Evolutionary conservation across 192 early-diverging fungal genomes (phyloP), one percentile per base, ranked within the genome.

Genomic region (Gryganskiella cystojenkinii): DNA sequence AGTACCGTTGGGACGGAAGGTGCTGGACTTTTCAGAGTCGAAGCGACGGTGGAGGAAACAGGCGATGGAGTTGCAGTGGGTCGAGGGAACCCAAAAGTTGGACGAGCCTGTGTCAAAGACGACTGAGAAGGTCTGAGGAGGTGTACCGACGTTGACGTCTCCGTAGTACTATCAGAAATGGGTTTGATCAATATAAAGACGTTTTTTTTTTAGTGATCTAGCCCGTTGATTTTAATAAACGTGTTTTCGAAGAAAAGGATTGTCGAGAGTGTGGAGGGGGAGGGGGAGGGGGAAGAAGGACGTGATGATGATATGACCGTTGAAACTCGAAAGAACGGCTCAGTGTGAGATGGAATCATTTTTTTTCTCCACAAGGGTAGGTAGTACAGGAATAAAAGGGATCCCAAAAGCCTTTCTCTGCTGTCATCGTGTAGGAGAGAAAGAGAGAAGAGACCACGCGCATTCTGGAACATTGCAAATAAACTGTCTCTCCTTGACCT

Each of bases 11-110:
- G 88, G 81, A 53, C 83, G 87, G 87, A 90, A 96, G 7, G 94
- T 87, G 3, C 70, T 78, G n/a, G 94, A 96, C 79, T 95, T 84
- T 61, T 71, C 80, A 35, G 94, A 88, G 80, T 99, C 94, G 81
- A 91, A 99, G 15, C 93, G 89, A 40, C 85, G 67, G 80, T 99
- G 98, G 50, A 99, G 85, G 87, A 91, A 98, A 67, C 98, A 99
- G 3, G 97, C 96, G 67, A 99, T 97, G 3, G 95, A 96, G 31
- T 81, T 86, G 88, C 98, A 99, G 59, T 91, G 90, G 7, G 92
- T 93, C 20, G 95, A 96, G 13, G 97, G 97, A 27, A 99, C 95
- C 97, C 97, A 98, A 52, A 98, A 85, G 81, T 98, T 98, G 37
- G 92, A 92, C 45, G 92, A 95, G 27, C 96, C 97, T 6, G 97